These are phyloP conservation scores for Triglochin maritima DNA, from an alignment of 106 monocot species.

Conservation along the genomic window DNA sequence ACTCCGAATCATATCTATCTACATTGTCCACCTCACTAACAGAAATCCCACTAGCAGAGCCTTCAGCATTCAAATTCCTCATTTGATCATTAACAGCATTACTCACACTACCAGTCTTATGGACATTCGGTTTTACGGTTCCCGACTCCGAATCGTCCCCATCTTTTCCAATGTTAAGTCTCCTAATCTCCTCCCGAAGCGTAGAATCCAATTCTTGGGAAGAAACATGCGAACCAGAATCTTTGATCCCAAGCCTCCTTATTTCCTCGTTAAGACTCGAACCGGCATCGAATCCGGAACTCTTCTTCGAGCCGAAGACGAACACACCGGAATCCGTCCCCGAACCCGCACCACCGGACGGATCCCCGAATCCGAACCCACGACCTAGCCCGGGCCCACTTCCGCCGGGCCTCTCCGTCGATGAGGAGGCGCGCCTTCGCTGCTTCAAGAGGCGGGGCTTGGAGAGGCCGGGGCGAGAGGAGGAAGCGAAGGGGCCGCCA, in stretches of 20 bases:
- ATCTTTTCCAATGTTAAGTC: constrained; percentile 11
- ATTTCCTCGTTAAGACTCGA: background rate
- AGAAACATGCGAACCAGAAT: constrained; percentile 5
- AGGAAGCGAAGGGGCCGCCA: background rate
- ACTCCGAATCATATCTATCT: background rate
- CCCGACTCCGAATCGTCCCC: background rate
- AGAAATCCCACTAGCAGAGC: background rate
- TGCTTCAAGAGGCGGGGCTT: constrained; percentile 5
- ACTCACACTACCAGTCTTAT: background rate
- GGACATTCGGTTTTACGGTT: background rate
- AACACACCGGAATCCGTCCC: constrained; percentile 1
- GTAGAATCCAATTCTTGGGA: background rate
- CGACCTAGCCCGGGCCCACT: background rate
- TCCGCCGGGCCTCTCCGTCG: too few relatives aligned
- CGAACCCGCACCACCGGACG: background rate
- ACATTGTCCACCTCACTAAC: background rate
- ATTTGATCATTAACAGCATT: constrained; percentile 16
- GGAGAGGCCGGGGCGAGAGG: constrained; percentile 2
- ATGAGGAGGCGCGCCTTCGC: background rate
- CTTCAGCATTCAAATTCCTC: constrained; percentile 13
- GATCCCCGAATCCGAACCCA: background rate
- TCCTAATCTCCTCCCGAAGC: constrained; percentile 26
- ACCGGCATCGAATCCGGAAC: background rate
- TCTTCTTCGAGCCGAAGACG: background rate
- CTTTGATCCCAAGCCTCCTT: background rate